Percentiles rank a stretch among this genome's conserved stretches.
These are phyloP conservation scores for Lasiodiplodia sp. DNA, from an alignment of 2,329 filamentous ascomycete species.

Conservation along the genomic window DNA sequence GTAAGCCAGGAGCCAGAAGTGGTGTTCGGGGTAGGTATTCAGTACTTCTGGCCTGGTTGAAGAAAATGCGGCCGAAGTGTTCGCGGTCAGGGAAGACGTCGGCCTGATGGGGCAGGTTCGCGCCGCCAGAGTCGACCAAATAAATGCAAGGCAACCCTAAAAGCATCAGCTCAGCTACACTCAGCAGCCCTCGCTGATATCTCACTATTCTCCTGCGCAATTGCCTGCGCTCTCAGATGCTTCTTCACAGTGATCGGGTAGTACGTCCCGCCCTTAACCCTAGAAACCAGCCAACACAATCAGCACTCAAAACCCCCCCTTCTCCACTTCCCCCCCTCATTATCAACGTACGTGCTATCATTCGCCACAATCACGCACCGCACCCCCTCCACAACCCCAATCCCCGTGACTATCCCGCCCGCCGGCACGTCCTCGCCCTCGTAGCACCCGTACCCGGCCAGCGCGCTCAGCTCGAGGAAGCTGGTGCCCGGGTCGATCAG, in stretches of 20 bases:
- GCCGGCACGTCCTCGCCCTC: constrained; percentile 85
- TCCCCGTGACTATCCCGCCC: constrained; percentile 89
- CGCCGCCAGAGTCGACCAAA: constrained; percentile 93
- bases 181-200: constrained; percentile 19
- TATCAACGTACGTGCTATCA: constrained; percentile 73
- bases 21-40: background rate
- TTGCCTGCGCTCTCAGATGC: constrained; percentile 88
- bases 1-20: background rate
- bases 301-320: background rate
- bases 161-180: background rate
- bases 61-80: constrained; percentile 97
- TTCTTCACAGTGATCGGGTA: constrained; percentile 98
- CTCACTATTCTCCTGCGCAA: constrained; percentile 86
- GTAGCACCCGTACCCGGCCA: constrained; percentile 88
- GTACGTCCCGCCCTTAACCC: constrained; percentile 94
- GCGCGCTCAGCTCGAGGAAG: constrained; percentile 91
- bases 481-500: constrained; percentile 88
- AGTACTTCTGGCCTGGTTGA: constrained; percentile 86
- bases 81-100: constrained; percentile 95
- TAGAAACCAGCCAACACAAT: constrained; percentile 28
- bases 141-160: constrained; percentile 78
- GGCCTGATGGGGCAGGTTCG: constrained; percentile 92
- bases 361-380: constrained; percentile 94
- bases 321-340: background rate
- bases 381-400: constrained; percentile 89